Conservation (phyloP, 2,329 filamentous ascomycete genomes). For the Emergomyces pasteurianus region DNA sequence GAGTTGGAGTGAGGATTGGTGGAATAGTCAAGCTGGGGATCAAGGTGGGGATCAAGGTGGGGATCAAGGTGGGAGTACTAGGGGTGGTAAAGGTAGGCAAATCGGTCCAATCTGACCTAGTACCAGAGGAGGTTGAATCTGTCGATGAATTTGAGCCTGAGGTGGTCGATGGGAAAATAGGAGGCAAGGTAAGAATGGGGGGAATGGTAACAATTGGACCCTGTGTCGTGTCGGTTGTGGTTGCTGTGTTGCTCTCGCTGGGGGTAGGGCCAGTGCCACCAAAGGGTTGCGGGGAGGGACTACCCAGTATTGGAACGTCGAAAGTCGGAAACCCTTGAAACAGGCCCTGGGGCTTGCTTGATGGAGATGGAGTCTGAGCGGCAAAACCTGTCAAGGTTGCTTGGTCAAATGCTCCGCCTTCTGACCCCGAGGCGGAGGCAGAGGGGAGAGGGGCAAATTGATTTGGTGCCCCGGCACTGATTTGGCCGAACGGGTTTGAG, state of each 20-base stretch:
- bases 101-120: neutral
- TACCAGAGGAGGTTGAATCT: neutral
- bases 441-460: neutral
- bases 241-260: neutral
- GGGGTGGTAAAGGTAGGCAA: neutral
- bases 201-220: constrained; percentile 4
- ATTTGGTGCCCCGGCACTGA: neutral
- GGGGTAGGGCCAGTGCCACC: neutral
- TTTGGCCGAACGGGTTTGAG: neutral
- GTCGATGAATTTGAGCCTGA: constrained; percentile 11
- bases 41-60: too few species aligned
- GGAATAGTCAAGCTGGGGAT: too few species aligned
- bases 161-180: neutral
- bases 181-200: too few species aligned
- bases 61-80: neutral
- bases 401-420: neutral
- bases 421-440: neutral
- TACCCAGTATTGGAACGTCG: neutral
- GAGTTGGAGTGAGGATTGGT: neutral
- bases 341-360: neutral
- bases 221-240: neutral
- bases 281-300: neutral
- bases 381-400: neutral
- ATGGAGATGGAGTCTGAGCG: neutral
- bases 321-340: neutral